These are phyloP conservation scores for Tetrapisispora namnaoensis DNA, from an alignment of 805 yeast genomes.

Conservation along the genomic window DNA sequence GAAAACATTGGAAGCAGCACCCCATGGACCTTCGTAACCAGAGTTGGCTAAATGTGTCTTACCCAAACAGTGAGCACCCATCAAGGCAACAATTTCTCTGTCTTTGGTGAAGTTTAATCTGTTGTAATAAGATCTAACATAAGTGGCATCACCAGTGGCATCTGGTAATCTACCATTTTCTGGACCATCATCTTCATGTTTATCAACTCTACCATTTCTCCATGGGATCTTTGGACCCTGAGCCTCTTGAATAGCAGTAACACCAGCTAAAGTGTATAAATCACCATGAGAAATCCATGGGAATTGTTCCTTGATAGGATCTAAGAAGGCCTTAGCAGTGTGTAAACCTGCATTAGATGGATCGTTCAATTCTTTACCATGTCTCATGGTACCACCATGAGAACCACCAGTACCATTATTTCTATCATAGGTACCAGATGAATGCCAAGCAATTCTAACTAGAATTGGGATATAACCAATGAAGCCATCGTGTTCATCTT, in stretches of 20 bases:
- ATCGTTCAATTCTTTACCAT: conserved; percentile 40
- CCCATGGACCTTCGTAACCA: conserved; percentile 89
- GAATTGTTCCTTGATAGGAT: conserved; percentile 43
- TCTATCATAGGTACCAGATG: conserved; percentile 70
- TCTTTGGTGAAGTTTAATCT: conserved; percentile 56
- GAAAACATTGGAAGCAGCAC: conserved; percentile 65
- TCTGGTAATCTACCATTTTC: conserved; percentile 67
- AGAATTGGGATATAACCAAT: conserved; percentile 69
- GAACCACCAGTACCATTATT: conserved; percentile 54
- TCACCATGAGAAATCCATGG: conserved; percentile 75
- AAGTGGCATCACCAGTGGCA: conserved; percentile 54
- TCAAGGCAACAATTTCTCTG: conserved; percentile 60
- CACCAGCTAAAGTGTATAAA: conserved; percentile 71
- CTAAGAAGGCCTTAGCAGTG: conserved; percentile 46
- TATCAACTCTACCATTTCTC: conserved; percentile 74
- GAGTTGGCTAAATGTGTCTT: conserved; percentile 60
- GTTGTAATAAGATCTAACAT: conserved; percentile 52
- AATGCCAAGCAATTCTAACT: conserved; percentile 79
- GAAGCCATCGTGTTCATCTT: conserved; percentile 51
- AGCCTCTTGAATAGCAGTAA: conserved; percentile 64
- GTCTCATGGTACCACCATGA: conserved; percentile 60
- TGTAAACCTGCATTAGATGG: conserved; percentile 57
- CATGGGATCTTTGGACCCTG: conserved; percentile 73
- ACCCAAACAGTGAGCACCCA: conserved; percentile 73
- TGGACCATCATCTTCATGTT: conserved; percentile 41